phyloP scores from a whole-genome alignment of 306 rosid species.

The Pyrus pyrifolia region DNA sequence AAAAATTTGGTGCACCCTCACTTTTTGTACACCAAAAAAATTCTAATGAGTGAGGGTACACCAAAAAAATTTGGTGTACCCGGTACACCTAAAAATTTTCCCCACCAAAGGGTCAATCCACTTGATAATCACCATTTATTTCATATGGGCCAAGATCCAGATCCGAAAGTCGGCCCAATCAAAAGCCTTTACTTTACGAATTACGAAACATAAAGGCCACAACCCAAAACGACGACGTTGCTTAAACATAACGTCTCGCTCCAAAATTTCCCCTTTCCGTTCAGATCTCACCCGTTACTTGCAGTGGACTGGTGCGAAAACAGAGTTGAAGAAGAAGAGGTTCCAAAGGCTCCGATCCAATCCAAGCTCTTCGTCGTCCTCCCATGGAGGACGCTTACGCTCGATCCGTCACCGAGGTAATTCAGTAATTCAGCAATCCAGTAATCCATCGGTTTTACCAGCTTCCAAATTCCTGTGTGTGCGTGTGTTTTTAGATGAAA shows the following conservation, averaged over 20 bases:
- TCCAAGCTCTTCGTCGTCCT: conserved; percentile 28
- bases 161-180: neutral
- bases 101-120: too few relatives aligned
- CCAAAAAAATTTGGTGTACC: too few relatives aligned
- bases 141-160: too few relatives aligned
- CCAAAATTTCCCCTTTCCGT: neutral
- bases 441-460: neutral
- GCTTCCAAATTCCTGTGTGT: neutral
- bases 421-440: neutral
- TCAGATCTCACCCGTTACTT: neutral
- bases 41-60: too few relatives aligned
- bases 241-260: neutral
- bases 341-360: conserved; percentile 25
- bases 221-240: neutral
- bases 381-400: conserved; percentile 87
- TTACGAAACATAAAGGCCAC: neutral
- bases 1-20: too few relatives aligned
- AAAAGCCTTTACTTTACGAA: too few relatives aligned
- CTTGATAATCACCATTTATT: too few relatives aligned
- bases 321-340: neutral
- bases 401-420: conserved; percentile 82
- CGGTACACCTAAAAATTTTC: too few relatives aligned
- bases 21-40: too few relatives aligned
- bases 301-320: neutral
- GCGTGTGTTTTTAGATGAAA: neutral